Evolutionary conservation across 768 basidiomycete species (phyloP), one percentile per base, ranked within the genome.

Genomic region (Mrakia gelida): DNA sequence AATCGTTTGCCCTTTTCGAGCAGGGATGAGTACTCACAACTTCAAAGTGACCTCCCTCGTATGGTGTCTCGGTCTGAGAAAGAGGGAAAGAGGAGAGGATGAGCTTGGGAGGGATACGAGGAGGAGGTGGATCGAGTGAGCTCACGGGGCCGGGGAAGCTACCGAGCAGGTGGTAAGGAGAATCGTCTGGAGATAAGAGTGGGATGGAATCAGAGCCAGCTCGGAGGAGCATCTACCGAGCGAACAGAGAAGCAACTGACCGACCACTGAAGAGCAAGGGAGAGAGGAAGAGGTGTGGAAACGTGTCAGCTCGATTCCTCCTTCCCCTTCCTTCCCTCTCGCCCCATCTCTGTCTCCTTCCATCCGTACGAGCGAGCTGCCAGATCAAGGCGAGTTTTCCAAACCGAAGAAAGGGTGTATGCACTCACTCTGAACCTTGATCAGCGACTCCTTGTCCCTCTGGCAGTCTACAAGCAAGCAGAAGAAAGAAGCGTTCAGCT

Each of bases 81-180:
- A 2, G 6, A 21, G 15, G n/a, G 7, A 15, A 30, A 5, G 32
- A 65, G 76, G 18, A 79, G n/a, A 21, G 71, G 28, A 16, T 49
- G 49, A 28, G 30, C 49, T 13, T 34, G 23, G 68, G 38, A 13
- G 54, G 26, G 76, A 21, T 1, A 34, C 18, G 13, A 28, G 5
- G 26, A 9, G 52, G n/a, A 2, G 34, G 23, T 26, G 30, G 61
- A 45, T 28, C 65, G 18, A 59, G 26, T n/a, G n/a, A 79, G 65
- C 84, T 76, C 73, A 84, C 90, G 18, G 95, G 95, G 16, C 95
- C 95, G 15, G 90, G 90, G 85, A 98, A 98, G 0, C 92, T 90
- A 0, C 95, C 95, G 81, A 91, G 91, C 59, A 98, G 89, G 83
- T 98, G 95, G 83, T 94, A 96, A 0, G 93, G 93, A 7, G 91